Conservation (phyloP, 371 early-diverging fungal genomes). For the Syncephalis plumigaleata region DNA sequence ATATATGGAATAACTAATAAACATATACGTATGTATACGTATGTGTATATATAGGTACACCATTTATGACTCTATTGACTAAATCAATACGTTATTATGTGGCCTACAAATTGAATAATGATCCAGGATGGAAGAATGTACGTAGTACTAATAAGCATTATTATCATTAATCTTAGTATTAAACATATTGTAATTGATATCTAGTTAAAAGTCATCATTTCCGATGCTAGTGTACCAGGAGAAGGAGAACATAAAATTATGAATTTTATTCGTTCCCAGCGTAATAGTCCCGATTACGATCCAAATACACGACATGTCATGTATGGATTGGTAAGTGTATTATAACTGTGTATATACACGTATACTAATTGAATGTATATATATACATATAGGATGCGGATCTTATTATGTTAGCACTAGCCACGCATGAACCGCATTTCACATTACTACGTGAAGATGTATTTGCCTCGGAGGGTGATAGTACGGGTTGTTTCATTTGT, state of each 20-base stretch:
- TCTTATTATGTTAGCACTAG: constrained; percentile 97
- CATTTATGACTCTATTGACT: constrained; percentile 93
- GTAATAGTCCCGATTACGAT: constrained; percentile 57
- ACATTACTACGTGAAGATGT: constrained; percentile 96
- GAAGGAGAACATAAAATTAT: constrained; percentile 99
- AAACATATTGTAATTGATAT: background rate
- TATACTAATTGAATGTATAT: background rate
- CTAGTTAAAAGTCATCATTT: constrained; percentile 79
- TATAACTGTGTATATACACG: background rate
- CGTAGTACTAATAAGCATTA: constrained; percentile 9
- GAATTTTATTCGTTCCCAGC: constrained; percentile 88
- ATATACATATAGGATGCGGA: constrained; percentile 80
- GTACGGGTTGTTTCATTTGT: constrained; percentile 60
- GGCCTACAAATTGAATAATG: constrained; percentile 69
- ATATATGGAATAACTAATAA: background rate
- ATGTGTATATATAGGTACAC: constrained; percentile 33
- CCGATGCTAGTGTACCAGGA: constrained; percentile 93
- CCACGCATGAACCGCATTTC: constrained; percentile 95
- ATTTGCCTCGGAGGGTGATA: constrained; percentile 37
- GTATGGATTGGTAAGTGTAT: constrained; percentile 68
- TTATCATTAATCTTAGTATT: background rate
- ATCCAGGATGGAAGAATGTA: constrained; percentile 82
- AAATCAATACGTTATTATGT: constrained; percentile 77
- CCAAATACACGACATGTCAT: constrained; percentile 88
- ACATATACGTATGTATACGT: background rate